Conservation (phyloP, 441 rosid genomes). For the Brassica hybrid region DNA sequence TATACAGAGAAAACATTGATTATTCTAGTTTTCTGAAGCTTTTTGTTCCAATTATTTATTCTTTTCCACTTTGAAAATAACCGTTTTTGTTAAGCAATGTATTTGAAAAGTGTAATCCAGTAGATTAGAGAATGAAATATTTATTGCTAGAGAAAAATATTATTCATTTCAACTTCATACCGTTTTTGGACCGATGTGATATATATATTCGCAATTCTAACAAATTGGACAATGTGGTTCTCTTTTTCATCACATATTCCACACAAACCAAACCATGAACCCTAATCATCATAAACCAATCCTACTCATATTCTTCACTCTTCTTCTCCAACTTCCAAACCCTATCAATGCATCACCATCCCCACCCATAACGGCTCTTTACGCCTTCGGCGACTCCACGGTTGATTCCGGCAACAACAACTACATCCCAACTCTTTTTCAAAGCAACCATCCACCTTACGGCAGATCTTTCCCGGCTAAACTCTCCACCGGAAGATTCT, state of each 20-base stretch:
- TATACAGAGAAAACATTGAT: not conserved
- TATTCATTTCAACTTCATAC: conserved; percentile 1
- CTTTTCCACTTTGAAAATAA: not conserved
- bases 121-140: not conserved
- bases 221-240: not conserved
- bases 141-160: not conserved
- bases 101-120: not conserved
- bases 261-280: conserved; percentile 31
- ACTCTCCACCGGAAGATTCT: conserved; percentile 53
- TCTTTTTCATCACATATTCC: conserved; percentile 17
- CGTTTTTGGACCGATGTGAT: not conserved
- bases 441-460: conserved; percentile 46
- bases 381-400: conserved; percentile 60
- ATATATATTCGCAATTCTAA: not conserved
- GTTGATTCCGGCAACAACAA: conserved; percentile 59
- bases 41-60: not conserved
- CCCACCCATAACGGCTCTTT: conserved; percentile 43
- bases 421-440: conserved; percentile 43
- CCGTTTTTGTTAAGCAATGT: not conserved
- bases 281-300: conserved; percentile 22
- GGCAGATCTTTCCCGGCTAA: conserved; percentile 46
- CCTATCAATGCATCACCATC: conserved; percentile 30
- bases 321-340: conserved; percentile 25
- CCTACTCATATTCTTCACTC: conserved; percentile 22
- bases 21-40: not conserved